Evolutionary conservation across 805 yeast species (phyloP), one percentile per base, ranked within the genome.

Genomic region (Saturnispora galanensis): DNA sequence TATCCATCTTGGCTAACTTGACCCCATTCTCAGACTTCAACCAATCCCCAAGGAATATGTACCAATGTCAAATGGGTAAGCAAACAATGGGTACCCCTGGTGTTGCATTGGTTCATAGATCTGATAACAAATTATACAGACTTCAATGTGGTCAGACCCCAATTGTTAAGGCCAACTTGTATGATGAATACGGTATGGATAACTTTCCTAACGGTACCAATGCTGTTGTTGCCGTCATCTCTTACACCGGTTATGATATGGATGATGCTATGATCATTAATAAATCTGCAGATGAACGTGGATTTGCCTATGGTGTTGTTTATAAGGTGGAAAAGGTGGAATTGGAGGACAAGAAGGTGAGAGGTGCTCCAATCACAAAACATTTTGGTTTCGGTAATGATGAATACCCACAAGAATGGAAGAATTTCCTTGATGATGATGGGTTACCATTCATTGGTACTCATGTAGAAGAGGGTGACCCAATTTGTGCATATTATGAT

Each of bases 11-110:
- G 64, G 98, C 97, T 52, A 93, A 93, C 67, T 74, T 93, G 71
- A 93, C 98, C 1, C 98, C 98, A 53, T 93, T 87, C 64, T 89
- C 97, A 1, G 98, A 93, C 65, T 93, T 93, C 71, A 93, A 93
- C 67, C 98, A 93, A 71, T 89, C 97, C 26, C 98, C 98, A 59
- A 84, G 98, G 79, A 93, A 93, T 65, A 93, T 93, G 97, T 93
- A 93, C 65, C 98, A 93, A 71, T 93, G 98, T 69, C 98, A 93
- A 74, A 93, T 93, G 98, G 97, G 97, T 78, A 93, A 93, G 70
- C 98, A 93, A 71, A 90, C 98, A 16, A 93, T 93, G 98, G 98
- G 98, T 67, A 93, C 98, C 4, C 98, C 98, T 8, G 97, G 97
- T 68, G 96, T 93, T 51, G 97, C 95, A 0, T 70, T 90, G 44